Base-by-base conservation (phyloP, 2,329 filamentous ascomycete species). In the Fusarium sp. region DNA sequence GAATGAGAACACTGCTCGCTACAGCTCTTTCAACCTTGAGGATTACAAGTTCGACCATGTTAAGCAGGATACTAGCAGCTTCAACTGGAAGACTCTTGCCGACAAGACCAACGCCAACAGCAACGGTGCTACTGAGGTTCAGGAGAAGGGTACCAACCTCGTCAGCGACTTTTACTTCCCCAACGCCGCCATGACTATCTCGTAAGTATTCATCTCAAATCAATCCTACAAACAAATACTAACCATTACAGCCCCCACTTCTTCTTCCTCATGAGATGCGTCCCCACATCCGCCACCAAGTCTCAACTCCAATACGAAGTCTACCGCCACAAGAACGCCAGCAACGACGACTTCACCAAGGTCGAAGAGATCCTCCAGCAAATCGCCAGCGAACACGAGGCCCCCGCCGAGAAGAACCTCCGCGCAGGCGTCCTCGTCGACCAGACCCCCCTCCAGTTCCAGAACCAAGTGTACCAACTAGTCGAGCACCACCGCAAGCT, bases 21-120 rank as follows among this genome's bases (percentile, higher is more conserved):
- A 84, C 60, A 71, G 77, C 22, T 72, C 80, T 20, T 84, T 83
- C 75, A 79, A 85, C 70, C 84, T 84, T 57, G 80, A 83, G 1
- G 79, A 88, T 42, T 90, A 87, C 75, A 73, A 78, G 11, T 89
- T 88, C 67, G 86, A 88, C 67, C 85, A 88, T 69, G 76, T 77
- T 6, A 88, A 85, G 84, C 82, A 86, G 64, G 84, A 87, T 81
- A 80, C 84, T 9, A 84, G 84, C 2, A 81, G 83, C 29, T 87
- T 84, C 73, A 88, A 89, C 78, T 89, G 87, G 87, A 89, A 89
- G 78, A 84, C 85, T 8, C 74, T 88, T 37, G 83, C 83, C 24
- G 69, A 71, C 25, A 72, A 72, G 45, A 67, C 60, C 6, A 63
- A 47, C 30, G 34, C 55, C 9, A 55, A 47, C 37, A 53, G 62